phyloP scores from a whole-genome alignment of 169 alveolate species.

The Plasmodium blacklocki region DNA sequence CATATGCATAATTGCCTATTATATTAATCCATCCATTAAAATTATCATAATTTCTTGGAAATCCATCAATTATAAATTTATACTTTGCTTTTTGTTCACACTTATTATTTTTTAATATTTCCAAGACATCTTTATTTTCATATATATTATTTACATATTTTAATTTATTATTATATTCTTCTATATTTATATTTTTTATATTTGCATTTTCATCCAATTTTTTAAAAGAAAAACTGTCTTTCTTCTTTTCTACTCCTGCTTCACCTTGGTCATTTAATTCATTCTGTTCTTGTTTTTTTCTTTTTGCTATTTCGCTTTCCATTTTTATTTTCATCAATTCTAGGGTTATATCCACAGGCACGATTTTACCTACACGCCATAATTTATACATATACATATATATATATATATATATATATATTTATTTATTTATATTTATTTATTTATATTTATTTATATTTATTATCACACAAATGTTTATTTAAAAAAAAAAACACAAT shows the following conservation, averaged over 20 bases:
- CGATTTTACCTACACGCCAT: slow-evolving; percentile 88
- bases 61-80: slow-evolving; percentile 95
- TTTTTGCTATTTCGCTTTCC: slow-evolving; percentile 80
- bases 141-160: slow-evolving; percentile 52
- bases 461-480: not conserved
- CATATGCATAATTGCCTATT: slow-evolving; percentile 78
- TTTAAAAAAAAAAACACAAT: slow-evolving; percentile 11
- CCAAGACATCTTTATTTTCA: slow-evolving; percentile 54
- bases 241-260: not conserved
- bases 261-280: not conserved
- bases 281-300: slow-evolving; percentile 86
- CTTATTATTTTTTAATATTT: slow-evolving; percentile 58
- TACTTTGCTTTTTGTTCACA: slow-evolving; percentile 70
- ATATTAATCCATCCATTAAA: slow-evolving; percentile 88
- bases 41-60: slow-evolving; percentile 95
- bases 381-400: not conserved
- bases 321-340: slow-evolving; percentile 90
- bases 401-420: not conserved
- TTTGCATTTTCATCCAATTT: slow-evolving; percentile 34
- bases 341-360: slow-evolving; percentile 94
- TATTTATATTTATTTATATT: not conserved
- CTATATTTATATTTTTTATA: slow-evolving; percentile 38
- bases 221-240: slow-evolving; percentile 57
- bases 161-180: slow-evolving; percentile 34
- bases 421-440: not conserved